Percentiles rank a stretch among this genome's conserved stretches.
Conservation (phyloP, 257 asterid genomes). For the Gentiana dahurica region DNA sequence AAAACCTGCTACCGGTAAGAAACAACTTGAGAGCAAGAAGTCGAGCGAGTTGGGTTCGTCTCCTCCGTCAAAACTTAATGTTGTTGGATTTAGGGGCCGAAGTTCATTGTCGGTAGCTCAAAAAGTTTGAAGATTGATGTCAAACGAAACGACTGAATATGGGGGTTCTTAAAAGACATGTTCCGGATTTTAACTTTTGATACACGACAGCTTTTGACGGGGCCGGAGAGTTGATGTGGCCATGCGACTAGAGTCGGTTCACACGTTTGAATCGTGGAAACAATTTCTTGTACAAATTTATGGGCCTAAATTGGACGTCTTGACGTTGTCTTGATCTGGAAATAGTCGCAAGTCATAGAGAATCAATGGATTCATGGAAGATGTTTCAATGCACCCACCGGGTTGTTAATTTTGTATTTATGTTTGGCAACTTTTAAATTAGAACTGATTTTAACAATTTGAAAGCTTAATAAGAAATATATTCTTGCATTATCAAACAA, state of each 20-base stretch:
- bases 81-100: conserved; percentile 91
- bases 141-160: neutral
- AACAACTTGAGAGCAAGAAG: conserved; percentile 22
- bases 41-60: conserved; percentile 18
- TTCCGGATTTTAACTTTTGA: neutral
- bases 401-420: no score
- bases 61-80: conserved; percentile 48
- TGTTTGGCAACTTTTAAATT: no score
- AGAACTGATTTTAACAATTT: no score
- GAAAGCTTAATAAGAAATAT: no score
- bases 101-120: conserved; percentile 26
- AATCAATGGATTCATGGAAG: no score
- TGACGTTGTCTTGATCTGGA: no score
- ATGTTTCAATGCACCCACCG: no score
- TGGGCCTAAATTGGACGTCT: no score
- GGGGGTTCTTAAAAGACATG: neutral
- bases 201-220: neutral
- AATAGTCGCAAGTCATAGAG: no score
- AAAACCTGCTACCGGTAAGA: conserved; percentile 21
- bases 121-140: conserved; percentile 19
- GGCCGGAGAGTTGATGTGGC: neutral
- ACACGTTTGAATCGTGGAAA: no score
- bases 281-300: no score
- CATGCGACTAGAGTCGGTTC: neutral
- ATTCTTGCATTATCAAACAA: no score